These are phyloP conservation scores for Orychophragmus violaceus DNA, from an alignment of 345 rosid genomes.

Conservation along the genomic window DNA sequence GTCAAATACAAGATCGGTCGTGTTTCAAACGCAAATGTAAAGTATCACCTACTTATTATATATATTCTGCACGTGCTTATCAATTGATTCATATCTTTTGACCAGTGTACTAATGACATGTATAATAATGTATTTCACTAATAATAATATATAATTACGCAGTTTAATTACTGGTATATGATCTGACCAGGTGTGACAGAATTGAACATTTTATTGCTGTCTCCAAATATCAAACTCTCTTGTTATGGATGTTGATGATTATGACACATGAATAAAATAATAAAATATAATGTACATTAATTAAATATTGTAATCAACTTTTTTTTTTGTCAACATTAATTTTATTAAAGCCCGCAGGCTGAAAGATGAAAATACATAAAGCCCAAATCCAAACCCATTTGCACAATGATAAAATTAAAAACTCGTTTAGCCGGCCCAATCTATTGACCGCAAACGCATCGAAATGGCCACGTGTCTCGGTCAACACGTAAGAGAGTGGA, in stretches of 20 bases:
- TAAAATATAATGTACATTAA: background rate
- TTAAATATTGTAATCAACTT: no score
- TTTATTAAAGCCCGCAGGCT: no score
- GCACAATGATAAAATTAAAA: no score
- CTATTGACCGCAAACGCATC: no score
- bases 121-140: background rate
- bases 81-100: slow-evolving; percentile 11
- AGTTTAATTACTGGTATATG: slow-evolving; percentile 11
- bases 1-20: background rate
- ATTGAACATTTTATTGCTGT: slow-evolving; percentile 22
- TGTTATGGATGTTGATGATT: slow-evolving; percentile 23
- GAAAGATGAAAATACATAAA: no score
- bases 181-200: slow-evolving; percentile 30
- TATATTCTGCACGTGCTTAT: slow-evolving; percentile 21
- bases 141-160: background rate
- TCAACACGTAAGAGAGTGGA: no score
- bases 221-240: slow-evolving; percentile 26
- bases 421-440: no score
- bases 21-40: background rate
- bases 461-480: no score
- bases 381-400: no score
- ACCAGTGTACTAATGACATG: slow-evolving; percentile 13
- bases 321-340: no score
- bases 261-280: slow-evolving; percentile 18
- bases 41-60: slow-evolving; percentile 12